Evolutionary conservation across 139 green algal genomes (phyloP).

Genomic region (Chlamydomonas sp.): DNA sequence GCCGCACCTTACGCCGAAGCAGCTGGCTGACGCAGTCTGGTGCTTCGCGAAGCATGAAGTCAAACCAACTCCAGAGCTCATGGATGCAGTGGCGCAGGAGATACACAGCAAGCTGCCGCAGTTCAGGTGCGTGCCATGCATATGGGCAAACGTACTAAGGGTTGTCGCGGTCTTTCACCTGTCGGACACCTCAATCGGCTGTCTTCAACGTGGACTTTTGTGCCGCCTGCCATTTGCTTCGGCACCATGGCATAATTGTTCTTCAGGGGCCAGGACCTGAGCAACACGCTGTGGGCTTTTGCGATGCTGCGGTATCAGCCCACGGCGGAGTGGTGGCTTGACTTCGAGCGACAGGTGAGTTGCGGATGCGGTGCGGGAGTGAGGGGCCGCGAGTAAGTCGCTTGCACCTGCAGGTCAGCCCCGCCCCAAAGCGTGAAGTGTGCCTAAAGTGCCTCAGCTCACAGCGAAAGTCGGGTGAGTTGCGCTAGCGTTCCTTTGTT

Average conservation of each 20-base stretch:
- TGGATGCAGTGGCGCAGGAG: constrained; percentile 34
- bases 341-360: constrained; percentile 58
- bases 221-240: neutral
- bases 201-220: neutral
- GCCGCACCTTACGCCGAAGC: constrained; percentile 45
- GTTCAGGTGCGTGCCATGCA: constrained; percentile 32
- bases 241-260: neutral
- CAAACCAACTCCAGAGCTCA: constrained; percentile 28
- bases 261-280: constrained; percentile 52
- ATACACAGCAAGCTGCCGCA: constrained; percentile 41
- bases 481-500: too few species aligned
- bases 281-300: constrained; percentile 60
- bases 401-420: neutral
- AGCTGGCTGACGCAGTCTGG: constrained; percentile 57
- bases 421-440: too few species aligned
- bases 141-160: neutral
- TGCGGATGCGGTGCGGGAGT: neutral
- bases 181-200: constrained; percentile 5
- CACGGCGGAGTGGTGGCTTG: constrained; percentile 46
- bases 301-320: constrained; percentile 58
- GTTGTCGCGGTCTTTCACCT: neutral
- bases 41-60: constrained; percentile 55
- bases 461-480: too few species aligned
- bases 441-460: too few species aligned
- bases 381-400: neutral